Evolutionary conservation across 192 early-diverging fungal genomes (phyloP).

Genomic region (Coemansia sp.): DNA sequence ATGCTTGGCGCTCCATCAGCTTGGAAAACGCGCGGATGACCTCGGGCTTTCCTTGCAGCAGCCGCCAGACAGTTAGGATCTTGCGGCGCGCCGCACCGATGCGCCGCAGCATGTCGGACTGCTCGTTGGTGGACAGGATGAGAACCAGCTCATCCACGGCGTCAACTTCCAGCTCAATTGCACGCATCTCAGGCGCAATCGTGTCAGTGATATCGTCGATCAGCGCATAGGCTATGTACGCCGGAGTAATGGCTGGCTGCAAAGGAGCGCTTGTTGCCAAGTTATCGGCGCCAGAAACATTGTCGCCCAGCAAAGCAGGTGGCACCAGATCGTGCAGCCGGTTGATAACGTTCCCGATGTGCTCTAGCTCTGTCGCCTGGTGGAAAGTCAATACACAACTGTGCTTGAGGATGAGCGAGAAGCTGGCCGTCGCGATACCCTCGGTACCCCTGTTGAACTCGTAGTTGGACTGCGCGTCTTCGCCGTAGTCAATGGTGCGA

Average conservation of each 20-base stretch:
- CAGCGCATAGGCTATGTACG: slow-evolving; percentile 77
- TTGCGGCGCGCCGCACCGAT: slow-evolving; percentile 74
- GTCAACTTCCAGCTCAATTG: slow-evolving; percentile 94
- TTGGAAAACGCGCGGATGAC: slow-evolving; percentile 74
- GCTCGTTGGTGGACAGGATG: slow-evolving; percentile 88
- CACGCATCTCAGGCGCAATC: slow-evolving; percentile 82
- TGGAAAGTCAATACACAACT: slow-evolving; percentile 41
- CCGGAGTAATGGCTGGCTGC: slow-evolving; percentile 23
- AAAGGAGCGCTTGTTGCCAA: not conserved
- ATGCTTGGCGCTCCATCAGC: slow-evolving; percentile 55
- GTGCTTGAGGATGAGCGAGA: slow-evolving; percentile 47
- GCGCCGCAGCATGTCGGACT: slow-evolving; percentile 73
- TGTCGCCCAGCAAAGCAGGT: not conserved
- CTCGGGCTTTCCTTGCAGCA: slow-evolving; percentile 73
- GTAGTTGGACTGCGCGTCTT: slow-evolving; percentile 46
- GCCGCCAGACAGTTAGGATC: slow-evolving; percentile 68
- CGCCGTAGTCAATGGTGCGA: slow-evolving; percentile 70
- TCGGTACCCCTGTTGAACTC: slow-evolving; percentile 59
- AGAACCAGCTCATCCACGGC: slow-evolving; percentile 95
- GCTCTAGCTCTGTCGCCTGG: slow-evolving; percentile 60
- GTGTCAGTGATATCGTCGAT: slow-evolving; percentile 94
- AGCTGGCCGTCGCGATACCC: slow-evolving; percentile 64
- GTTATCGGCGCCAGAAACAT: not conserved
- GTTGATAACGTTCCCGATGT: slow-evolving; percentile 56
- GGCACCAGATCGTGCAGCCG: slow-evolving; percentile 39